Conservation (phyloP, 257 asterid species). For the Phtheirospermum japonicum region DNA sequence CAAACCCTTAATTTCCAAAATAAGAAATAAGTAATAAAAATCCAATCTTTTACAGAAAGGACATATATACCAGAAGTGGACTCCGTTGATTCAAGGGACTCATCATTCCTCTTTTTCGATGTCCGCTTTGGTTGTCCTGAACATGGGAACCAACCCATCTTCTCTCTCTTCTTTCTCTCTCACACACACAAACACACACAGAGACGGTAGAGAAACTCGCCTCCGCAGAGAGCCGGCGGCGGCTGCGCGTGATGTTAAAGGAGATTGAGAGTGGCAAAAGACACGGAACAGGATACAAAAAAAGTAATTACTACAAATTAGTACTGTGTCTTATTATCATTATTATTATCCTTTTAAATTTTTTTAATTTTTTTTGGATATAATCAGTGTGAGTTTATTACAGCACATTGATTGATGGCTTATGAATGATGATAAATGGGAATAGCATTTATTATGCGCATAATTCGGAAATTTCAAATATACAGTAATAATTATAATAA, state of each 20-base stretch:
- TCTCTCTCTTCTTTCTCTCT: constrained; percentile 25
- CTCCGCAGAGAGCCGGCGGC: background rate
- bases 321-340: background rate
- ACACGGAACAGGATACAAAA: constrained; percentile 21
- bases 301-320: background rate
- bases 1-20: constrained; percentile 18
- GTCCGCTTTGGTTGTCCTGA: constrained; percentile 54
- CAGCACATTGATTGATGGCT: background rate
- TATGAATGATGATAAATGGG: constrained; percentile 7
- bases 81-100: constrained; percentile 35
- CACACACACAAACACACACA: constrained; percentile 21
- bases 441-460: constrained; percentile 3
- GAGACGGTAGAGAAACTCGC: background rate
- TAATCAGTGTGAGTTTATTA: constrained; percentile 12
- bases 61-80: constrained; percentile 45
- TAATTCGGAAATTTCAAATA: background rate
- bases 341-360: background rate
- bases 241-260: constrained; percentile 8
- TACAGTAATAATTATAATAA: too few relatives aligned
- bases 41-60: background rate
- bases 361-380: background rate
- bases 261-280: constrained; percentile 24
- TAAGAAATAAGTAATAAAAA: background rate
- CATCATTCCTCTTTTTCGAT: constrained; percentile 36
- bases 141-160: constrained; percentile 79